Conservation (phyloP, 768 basidiomycete genomes). For the Gloeophyllum trabeum region DNA sequence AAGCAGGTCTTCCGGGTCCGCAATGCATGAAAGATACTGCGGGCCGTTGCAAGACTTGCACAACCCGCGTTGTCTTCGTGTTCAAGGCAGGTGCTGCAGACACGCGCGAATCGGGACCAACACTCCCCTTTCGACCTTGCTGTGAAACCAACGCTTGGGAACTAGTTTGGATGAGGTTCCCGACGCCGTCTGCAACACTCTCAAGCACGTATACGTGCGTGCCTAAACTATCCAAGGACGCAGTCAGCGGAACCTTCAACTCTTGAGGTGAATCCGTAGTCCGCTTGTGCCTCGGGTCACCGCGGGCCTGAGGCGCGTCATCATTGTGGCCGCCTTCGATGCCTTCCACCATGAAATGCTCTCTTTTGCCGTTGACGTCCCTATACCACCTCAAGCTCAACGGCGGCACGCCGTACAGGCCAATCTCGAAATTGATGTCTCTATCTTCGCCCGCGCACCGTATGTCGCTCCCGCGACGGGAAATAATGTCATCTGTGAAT, state of each 20-base stretch:
- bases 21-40: slow-evolving; percentile 65
- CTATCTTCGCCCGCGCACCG: slow-evolving; percentile 63
- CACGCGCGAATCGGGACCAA: slow-evolving; percentile 9
- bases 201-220: slow-evolving; percentile 68
- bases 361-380: slow-evolving; percentile 51
- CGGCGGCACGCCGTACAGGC: slow-evolving; percentile 65
- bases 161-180: slow-evolving; percentile 33
- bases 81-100: slow-evolving; percentile 16
- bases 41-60: slow-evolving; percentile 64
- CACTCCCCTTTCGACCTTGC: slow-evolving; percentile 13
- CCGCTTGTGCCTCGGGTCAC: slow-evolving; percentile 10
- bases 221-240: slow-evolving; percentile 53
- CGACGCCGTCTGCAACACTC: slow-evolving; percentile 72
- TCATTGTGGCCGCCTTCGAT: slow-evolving; percentile 47
- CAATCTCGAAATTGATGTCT: slow-evolving; percentile 44
- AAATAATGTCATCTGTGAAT: slow-evolving; percentile 35
- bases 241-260: slow-evolving; percentile 56
- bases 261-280: slow-evolving; percentile 32
- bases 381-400: slow-evolving; percentile 71
- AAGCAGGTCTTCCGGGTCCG: slow-evolving; percentile 54
- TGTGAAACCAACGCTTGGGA: slow-evolving; percentile 18
- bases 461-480: slow-evolving; percentile 28
- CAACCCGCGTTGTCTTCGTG: slow-evolving; percentile 42
- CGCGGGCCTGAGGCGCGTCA: slow-evolving; percentile 11
- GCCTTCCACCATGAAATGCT: slow-evolving; percentile 74